Base-by-base conservation (phyloP, 257 asterid genomes). In the Primulina eburnea region DNA sequence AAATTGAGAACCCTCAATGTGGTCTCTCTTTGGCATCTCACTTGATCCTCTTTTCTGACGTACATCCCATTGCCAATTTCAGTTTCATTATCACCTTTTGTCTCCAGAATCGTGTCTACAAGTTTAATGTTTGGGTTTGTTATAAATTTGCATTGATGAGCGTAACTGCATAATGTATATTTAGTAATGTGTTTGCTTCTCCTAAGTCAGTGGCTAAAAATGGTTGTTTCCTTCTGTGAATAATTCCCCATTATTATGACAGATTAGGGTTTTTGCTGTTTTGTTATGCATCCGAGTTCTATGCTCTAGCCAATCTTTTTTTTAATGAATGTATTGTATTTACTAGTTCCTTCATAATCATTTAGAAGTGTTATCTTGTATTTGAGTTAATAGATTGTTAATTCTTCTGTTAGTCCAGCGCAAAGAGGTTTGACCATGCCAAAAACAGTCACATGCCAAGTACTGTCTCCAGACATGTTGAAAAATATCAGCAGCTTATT, bases 401-500 rank as follows among this genome's bases (percentile, higher is more conserved):
- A 40, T 76, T 73, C 64, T 65, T 67, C 67, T 52, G 66, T 33
- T 84, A 90, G 96, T 76, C 78, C 80, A 60, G 85, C 72, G 68
- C 67, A 68, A 35, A 76, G 65, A 71, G 67, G 81, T 73, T 71
- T 85, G 78, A 70, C 74, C 68, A 64, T 66, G 56, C 98, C 97
- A 12, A 85, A 70, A 83, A 90, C 97, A 66, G 88, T 92, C 67
- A 90, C 98, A 34, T 92, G 97, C 73, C 85, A 68, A 18, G 92
- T 92, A 71, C 77, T 84, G 64, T 85, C 96, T 60, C 64, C 96
- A 71, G 77, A 77, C 71, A 82, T 71, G 73, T 78, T 92, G 86
- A 85, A 78, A 71, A 74, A 78, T 77, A 62, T 87, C 76, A 84
- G 89, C 82, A 77, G 83, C 61, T 76, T 77, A 61, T 43, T 75